phyloP scores from a whole-genome alignment of 1,284 basidiomycete genomes.

The Fistulinella cinereoalba region DNA sequence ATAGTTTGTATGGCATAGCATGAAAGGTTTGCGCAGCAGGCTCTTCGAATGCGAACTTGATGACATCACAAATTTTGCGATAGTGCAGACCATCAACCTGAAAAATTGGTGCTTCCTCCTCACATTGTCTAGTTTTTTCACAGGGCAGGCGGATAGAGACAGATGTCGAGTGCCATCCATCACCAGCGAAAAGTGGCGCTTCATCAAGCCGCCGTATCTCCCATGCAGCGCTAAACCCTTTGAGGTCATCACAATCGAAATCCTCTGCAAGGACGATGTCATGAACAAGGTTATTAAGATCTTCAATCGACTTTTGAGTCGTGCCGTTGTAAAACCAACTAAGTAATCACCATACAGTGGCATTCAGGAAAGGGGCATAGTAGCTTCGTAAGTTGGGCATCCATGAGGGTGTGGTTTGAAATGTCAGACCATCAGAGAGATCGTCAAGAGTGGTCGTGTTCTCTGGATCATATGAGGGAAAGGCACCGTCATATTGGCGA shows the following conservation, averaged over 20 bases:
- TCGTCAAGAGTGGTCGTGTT: background rate
- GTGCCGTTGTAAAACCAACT: slow-evolving; percentile 31
- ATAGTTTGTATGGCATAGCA: slow-evolving; percentile 22
- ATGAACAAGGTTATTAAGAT: slow-evolving; percentile 30
- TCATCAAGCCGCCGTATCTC: slow-evolving; percentile 19
- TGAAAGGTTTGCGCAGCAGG: slow-evolving; percentile 18
- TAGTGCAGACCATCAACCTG: slow-evolving; percentile 11
- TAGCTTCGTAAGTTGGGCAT: slow-evolving; percentile 1
- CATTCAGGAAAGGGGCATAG: slow-evolving; percentile 31
- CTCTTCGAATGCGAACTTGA: slow-evolving; percentile 15
- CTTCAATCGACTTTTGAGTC: slow-evolving; percentile 23
- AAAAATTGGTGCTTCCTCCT: slow-evolving; percentile 9
- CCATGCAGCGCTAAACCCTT: slow-evolving; percentile 10
- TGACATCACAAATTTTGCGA: slow-evolving; percentile 13
- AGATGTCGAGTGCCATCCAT: slow-evolving; percentile 26
- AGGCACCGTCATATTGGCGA: background rate
- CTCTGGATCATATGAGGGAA: slow-evolving; percentile 5
- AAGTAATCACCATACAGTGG: slow-evolving; percentile 26
- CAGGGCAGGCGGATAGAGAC: slow-evolving; percentile 25
- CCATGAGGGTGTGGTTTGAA: background rate
- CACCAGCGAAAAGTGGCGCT: background rate
- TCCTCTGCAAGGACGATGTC: slow-evolving; percentile 27
- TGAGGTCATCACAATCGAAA: slow-evolving; percentile 21
- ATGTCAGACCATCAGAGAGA: background rate
- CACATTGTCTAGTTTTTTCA: slow-evolving; percentile 1